Evolutionary conservation across 2,329 filamentous ascomycete genomes (phyloP).

Genomic region (Exophiala bonariae): DNA sequence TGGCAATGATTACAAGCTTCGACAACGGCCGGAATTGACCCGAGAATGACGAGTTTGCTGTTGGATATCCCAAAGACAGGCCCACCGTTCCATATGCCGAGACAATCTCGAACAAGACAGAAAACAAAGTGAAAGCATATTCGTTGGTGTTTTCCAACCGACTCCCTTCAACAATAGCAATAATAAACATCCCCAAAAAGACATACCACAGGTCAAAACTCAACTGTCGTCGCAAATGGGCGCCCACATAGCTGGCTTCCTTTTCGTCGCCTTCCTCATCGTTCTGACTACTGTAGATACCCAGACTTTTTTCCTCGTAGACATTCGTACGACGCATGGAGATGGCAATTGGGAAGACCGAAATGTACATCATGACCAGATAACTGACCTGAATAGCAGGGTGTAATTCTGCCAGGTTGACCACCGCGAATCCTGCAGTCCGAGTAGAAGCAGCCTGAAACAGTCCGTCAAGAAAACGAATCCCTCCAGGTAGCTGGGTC

Average conservation of each 20-base stretch:
- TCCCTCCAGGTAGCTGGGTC: conserved; percentile 66
- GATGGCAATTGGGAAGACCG: conserved; percentile 61
- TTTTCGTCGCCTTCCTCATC: conserved; percentile 55
- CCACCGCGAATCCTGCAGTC: conserved; percentile 84
- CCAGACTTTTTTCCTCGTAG: conserved; percentile 63
- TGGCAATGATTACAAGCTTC: conserved; percentile 66
- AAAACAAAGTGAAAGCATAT: conserved; percentile 65
- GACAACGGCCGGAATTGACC: conserved; percentile 74
- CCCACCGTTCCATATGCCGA: conserved; percentile 95
- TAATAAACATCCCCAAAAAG: conserved; percentile 88
- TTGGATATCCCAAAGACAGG: conserved; percentile 78
- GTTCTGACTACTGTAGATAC: conserved; percentile 71
- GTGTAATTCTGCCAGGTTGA: conserved; percentile 76
- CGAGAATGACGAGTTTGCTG: conserved; percentile 75
- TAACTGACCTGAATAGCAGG: conserved; percentile 77
- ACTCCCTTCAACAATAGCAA: conserved; percentile 80
- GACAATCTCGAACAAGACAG: conserved; percentile 78
- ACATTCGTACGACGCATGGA: conserved; percentile 61
- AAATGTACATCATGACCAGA: conserved; percentile 67
- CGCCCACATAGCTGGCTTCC: conserved; percentile 80
- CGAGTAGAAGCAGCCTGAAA: conserved; percentile 89
- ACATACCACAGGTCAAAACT: conserved; percentile 99
- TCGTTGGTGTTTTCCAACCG: conserved; percentile 65
- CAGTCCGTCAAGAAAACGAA: conserved; percentile 78
- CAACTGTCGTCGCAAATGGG: conserved; percentile 87